These are phyloP conservation scores for Thelonectria discophora DNA, from an alignment of 2,329 filamentous ascomycete species.

Conservation along the genomic window DNA sequence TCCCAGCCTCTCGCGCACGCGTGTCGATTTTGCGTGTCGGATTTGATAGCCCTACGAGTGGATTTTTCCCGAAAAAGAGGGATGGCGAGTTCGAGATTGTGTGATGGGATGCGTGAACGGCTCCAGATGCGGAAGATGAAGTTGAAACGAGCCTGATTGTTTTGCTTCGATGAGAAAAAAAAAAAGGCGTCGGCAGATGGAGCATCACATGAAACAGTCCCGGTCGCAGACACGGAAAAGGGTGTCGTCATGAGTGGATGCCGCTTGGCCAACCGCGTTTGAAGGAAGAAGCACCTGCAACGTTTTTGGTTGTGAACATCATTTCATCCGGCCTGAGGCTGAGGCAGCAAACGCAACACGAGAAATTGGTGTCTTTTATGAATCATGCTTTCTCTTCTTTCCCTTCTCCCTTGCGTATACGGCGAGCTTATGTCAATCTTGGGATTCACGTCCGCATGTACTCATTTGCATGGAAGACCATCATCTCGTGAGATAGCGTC, in stretches of 20 bases:
- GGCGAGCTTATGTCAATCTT: background rate
- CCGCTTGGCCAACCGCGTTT: constrained; percentile 3
- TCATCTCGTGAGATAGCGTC: constrained; percentile 22
- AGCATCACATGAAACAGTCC: constrained; percentile 19
- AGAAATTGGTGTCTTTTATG: background rate
- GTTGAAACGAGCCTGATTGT: background rate
- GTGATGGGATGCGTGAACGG: constrained; percentile 1
- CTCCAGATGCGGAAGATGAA: background rate
- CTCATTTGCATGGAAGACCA: background rate
- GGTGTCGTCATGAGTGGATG: constrained; percentile 14
- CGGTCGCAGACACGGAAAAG: constrained; percentile 13
- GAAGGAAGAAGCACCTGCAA: background rate
- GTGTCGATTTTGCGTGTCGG: background rate
- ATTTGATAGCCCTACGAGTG: constrained; percentile 12
- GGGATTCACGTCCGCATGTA: too few species aligned
- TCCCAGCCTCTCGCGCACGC: constrained; percentile 13
- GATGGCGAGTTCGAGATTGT: constrained; percentile 3
- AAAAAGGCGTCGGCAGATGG: constrained; percentile 1
- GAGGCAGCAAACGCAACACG: background rate
- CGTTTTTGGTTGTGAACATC: background rate
- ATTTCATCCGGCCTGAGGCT: background rate
- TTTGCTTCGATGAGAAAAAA: background rate
- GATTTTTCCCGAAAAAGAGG: background rate
- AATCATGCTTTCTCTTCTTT: too few species aligned
- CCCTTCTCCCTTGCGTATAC: background rate